A percentile compares a stretch with the other conserved stretches of the same genome.
phyloP scores from a whole-genome alignment of 2,329 filamentous ascomycete genomes.

The Talaromyces albobiverticillius region DNA sequence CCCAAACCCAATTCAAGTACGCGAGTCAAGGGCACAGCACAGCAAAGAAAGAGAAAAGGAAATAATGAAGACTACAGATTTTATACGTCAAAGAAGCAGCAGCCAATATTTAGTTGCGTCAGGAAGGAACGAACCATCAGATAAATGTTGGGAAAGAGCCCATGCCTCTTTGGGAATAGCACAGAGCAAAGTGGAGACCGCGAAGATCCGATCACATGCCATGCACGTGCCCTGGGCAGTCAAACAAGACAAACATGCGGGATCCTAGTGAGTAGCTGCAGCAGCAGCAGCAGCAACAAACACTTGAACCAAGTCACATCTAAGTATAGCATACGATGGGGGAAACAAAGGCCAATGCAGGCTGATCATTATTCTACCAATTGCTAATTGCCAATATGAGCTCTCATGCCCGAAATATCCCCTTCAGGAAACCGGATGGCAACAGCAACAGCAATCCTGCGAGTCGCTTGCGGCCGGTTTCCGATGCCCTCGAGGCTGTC shows the following conservation, averaged over 20 bases:
- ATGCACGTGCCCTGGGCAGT: slow-evolving; percentile 5
- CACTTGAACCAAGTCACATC: too few relatives aligned
- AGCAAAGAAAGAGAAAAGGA: too few relatives aligned
- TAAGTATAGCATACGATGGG: too few relatives aligned
- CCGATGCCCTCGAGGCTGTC: slow-evolving; percentile 64
- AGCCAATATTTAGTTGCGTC: not conserved
- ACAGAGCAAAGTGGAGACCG: not conserved
- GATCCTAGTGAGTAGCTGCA: slow-evolving; percentile 7
- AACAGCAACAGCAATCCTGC: not conserved
- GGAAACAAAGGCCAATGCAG: slow-evolving; percentile 5
- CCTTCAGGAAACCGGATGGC: slow-evolving; percentile 7
- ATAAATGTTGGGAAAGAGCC: slow-evolving; percentile 14
- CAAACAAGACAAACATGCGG: slow-evolving; percentile 30
- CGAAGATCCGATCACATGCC: slow-evolving; percentile 10
- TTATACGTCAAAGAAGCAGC: too few relatives aligned
- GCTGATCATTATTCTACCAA: not conserved
- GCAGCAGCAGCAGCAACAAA: not conserved
- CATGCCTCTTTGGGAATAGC: slow-evolving; percentile 4
- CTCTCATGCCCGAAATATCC: slow-evolving; percentile 3
- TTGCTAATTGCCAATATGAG: slow-evolving; percentile 9
- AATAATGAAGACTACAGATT: too few relatives aligned
- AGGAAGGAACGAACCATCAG: too few relatives aligned
- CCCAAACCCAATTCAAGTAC: too few relatives aligned
- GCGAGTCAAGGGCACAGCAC: too few relatives aligned
- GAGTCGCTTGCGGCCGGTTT: slow-evolving; percentile 65